phyloP scores from a whole-genome alignment of 139 green algal genomes.

The Micractinium sp. region DNA sequence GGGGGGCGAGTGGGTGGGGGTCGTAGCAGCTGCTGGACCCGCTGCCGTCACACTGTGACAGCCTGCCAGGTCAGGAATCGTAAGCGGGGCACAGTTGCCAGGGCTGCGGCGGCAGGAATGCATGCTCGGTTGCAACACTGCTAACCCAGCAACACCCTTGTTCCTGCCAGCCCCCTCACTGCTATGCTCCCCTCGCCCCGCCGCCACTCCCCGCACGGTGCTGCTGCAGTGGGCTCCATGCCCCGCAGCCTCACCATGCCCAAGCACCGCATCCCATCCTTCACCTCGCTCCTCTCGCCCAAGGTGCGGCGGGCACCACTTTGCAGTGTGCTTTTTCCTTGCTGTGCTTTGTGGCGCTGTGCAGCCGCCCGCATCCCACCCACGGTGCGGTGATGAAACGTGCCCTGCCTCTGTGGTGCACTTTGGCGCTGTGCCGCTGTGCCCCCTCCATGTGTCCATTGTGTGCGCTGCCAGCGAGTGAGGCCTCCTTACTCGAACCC shows the following conservation, averaged over 20 bases:
- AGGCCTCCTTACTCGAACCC: too few relatives aligned
- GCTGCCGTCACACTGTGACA: neutral
- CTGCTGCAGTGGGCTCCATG: conserved; percentile 35
- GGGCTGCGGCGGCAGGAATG: too few relatives aligned
- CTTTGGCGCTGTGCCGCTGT: too few relatives aligned
- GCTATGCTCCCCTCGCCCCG: neutral
- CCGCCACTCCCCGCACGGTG: neutral
- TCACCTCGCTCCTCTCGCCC: conserved; percentile 44
- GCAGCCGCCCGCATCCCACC: too few relatives aligned
- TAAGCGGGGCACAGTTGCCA: too few relatives aligned
- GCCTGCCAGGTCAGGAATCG: neutral
- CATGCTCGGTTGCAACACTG: too few relatives aligned
- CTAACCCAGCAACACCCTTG: too few relatives aligned
- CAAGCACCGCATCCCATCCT: conserved; percentile 48
- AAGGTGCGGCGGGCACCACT: conserved; percentile 19
- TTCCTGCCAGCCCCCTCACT: neutral
- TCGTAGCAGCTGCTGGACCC: conserved; percentile 45
- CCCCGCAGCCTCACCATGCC: conserved; percentile 46
- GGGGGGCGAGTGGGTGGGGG: too few relatives aligned
- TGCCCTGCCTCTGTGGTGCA: too few relatives aligned
- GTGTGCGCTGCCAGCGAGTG: too few relatives aligned
- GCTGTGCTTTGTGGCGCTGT: neutral
- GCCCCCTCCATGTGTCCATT: too few relatives aligned
- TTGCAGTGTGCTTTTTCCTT: neutral
- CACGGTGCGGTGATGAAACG: too few relatives aligned